A percentile compares a stretch with the other conserved stretches of the same genome.
These are phyloP conservation scores for Dentipellis fragilis DNA, from an alignment of 768 basidiomycete genomes.

Conservation along the genomic window DNA sequence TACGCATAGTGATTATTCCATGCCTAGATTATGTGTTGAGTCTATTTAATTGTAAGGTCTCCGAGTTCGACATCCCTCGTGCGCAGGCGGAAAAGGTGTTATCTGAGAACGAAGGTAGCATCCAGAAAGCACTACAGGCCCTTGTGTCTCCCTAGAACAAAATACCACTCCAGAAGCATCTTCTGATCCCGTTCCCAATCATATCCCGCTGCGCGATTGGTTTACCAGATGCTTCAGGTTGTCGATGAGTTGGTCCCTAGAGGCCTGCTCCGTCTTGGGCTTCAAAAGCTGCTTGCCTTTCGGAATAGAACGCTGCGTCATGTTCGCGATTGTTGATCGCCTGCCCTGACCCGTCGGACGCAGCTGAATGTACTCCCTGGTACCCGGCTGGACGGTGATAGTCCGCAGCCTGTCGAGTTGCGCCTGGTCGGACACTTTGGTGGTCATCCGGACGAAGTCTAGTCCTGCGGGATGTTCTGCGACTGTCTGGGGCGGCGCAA, in stretches of 20 bases:
- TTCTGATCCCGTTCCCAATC: background rate
- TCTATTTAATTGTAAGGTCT: constrained; percentile 30
- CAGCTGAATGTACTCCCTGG: constrained; percentile 31
- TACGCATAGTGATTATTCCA: constrained; percentile 21
- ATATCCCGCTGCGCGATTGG: background rate
- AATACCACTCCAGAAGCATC: background rate
- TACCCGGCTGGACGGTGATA: constrained; percentile 43
- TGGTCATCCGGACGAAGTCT: constrained; percentile 25
- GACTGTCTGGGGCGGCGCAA: background rate
- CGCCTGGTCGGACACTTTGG: constrained; percentile 22
- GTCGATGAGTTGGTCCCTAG: background rate
- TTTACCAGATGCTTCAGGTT: background rate
- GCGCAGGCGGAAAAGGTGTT: constrained; percentile 51
- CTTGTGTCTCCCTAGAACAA: constrained; percentile 12
- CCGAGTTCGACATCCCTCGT: constrained; percentile 55
- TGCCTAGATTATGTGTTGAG: background rate
- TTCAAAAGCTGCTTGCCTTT: background rate
- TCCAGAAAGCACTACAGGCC: constrained; percentile 35
- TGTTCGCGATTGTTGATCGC: background rate
- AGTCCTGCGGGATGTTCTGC: constrained; percentile 17
- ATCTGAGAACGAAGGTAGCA: constrained; percentile 40
- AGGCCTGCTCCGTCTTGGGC: background rate
- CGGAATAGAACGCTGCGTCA: background rate
- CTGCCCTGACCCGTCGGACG: background rate
- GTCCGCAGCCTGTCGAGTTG: constrained; percentile 22